Conservation (phyloP, 306 rosid genomes). For the Carpinus fangiana region DNA sequence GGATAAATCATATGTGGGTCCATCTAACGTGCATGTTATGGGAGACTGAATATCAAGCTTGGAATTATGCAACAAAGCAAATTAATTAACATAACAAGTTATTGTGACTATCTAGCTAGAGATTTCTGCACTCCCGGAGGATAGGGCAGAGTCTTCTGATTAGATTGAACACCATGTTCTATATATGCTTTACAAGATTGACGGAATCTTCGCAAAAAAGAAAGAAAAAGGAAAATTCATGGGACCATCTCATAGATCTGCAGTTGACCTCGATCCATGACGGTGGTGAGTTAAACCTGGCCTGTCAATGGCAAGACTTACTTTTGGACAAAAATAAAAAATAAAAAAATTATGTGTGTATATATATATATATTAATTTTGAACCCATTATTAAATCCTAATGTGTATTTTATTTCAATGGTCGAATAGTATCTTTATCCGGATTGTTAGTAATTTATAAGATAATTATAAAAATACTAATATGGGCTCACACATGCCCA, state of each 20-base stretch:
- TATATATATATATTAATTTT: not conserved
- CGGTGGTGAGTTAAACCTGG: not conserved
- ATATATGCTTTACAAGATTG: not conserved
- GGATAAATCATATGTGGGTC: conserved; percentile 23
- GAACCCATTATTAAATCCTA: not conserved
- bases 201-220: too few relatives aligned
- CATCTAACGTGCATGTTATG: conserved; percentile 7
- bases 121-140: not conserved
- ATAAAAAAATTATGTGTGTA: too few relatives aligned
- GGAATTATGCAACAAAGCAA: not conserved
- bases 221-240: not conserved
- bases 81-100: not conserved
- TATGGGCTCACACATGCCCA: too few relatives aligned
- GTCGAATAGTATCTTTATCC: too few relatives aligned
- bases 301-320: too few relatives aligned
- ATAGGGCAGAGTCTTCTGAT: not conserved
- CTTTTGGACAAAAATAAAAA: too few relatives aligned
- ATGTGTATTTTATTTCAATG: not conserved
- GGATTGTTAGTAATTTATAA: too few relatives aligned
- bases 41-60: conserved; percentile 1
- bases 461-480: too few relatives aligned
- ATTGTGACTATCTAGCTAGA: not conserved
- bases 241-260: not conserved
- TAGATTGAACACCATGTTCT: not conserved
- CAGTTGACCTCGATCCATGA: not conserved